These are phyloP conservation scores for Salix dunnii DNA, from an alignment of 345 rosid genomes.

Conservation along the genomic window DNA sequence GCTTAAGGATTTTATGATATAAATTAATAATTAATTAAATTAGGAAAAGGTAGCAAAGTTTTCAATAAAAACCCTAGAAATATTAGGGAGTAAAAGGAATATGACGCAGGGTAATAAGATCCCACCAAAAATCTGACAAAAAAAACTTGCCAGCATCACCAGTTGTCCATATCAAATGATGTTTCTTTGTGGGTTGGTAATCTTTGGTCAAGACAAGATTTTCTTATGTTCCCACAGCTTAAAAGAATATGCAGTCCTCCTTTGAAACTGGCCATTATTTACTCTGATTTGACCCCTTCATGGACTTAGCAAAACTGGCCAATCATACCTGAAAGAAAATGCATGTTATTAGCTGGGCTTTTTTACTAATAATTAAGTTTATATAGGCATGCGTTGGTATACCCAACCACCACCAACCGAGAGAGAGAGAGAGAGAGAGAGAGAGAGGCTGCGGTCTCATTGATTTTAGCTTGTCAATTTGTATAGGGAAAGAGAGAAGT, in stretches of 20 bases:
- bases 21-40: too few relatives aligned
- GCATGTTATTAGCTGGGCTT: background rate
- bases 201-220: background rate
- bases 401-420: background rate
- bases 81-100: too few relatives aligned
- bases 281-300: background rate
- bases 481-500: background rate
- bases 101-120: too few relatives aligned
- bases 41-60: background rate
- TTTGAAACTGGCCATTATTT: too few relatives aligned
- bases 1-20: too few relatives aligned
- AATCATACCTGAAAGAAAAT: background rate
- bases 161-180: background rate
- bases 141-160: background rate
- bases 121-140: too few relatives aligned
- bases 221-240: background rate
- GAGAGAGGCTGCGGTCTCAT: background rate
- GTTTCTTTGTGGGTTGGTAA: background rate
- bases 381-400: background rate
- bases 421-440: too few relatives aligned
- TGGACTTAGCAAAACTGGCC: background rate
- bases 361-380: background rate
- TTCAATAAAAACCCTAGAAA: background rate
- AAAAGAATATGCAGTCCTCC: background rate
- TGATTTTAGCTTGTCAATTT: background rate